Evolutionary conservation across 352 stramenopile species (phyloP).

Genomic region (Globisporangium cystogenes): DNA sequence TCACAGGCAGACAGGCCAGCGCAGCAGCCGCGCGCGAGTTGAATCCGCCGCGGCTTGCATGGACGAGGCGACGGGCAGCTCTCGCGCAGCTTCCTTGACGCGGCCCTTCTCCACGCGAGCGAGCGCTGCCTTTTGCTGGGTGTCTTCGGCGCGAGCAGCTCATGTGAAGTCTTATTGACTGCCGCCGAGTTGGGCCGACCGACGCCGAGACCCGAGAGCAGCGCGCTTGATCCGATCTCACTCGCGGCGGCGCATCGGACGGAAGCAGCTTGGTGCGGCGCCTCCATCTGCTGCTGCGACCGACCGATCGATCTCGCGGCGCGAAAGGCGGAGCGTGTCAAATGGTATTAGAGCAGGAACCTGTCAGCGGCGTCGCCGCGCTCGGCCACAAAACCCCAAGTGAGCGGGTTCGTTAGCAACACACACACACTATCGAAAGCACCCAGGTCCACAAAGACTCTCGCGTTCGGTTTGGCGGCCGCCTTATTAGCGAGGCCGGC

Average conservation of each 20-base stretch:
- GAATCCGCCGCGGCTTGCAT: slow-evolving; percentile 1
- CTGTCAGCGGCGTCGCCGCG: slow-evolving; percentile 1
- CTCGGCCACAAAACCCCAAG: neutral
- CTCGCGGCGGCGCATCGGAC: no score
- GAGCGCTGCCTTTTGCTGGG: neutral
- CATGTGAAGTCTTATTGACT: no score
- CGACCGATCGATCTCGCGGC: neutral
- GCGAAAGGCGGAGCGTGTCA: neutral
- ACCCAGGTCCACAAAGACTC: neutral
- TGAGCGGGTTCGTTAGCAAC: slow-evolving; percentile 1
- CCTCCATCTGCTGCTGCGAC: no score
- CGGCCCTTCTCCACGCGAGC: neutral
- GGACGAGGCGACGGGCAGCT: neutral
- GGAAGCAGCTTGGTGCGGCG: no score
- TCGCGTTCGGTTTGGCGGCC: neutral
- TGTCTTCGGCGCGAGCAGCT: neutral
- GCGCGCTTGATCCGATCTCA: no score
- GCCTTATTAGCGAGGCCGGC: no score
- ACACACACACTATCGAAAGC: neutral
- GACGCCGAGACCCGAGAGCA: no score
- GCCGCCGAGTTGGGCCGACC: no score
- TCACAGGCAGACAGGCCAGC: neutral
- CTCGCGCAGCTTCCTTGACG: neutral
- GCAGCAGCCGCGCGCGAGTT: neutral
- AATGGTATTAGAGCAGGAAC: slow-evolving; percentile 2